Conservation (phyloP, 1,284 basidiomycete genomes). For the Microbotryum intermedium region DNA sequence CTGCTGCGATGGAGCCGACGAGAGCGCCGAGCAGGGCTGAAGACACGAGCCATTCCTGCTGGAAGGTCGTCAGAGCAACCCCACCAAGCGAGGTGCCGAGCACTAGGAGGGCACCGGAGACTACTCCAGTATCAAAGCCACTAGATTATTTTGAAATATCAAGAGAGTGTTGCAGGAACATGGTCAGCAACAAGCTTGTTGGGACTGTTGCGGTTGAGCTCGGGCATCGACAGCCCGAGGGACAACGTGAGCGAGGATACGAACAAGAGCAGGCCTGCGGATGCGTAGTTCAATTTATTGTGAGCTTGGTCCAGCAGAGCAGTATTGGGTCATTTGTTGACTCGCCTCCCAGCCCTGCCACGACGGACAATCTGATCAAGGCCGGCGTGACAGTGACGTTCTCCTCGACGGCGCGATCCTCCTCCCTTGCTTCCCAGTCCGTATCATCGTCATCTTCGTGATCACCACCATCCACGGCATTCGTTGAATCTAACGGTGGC, state of each 20-base stretch:
- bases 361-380: constrained; percentile 7
- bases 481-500: no score
- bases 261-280: constrained; percentile 9
- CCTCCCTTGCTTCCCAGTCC: no score
- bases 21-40: constrained; percentile 38
- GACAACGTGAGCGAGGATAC: constrained; percentile 1
- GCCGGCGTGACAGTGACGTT: constrained; percentile 13
- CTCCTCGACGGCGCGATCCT: neutral
- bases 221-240: no score
- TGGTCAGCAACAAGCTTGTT: neutral
- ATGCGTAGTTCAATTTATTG: neutral
- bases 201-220: no score
- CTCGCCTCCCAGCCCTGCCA: constrained; percentile 22
- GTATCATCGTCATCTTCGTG: neutral
- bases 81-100: constrained; percentile 15
- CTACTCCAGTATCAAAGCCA: constrained; percentile 27
- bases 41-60: constrained; percentile 27
- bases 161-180: no score
- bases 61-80: constrained; percentile 3
- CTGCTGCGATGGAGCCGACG: constrained; percentile 13
- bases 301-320: neutral
- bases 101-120: constrained; percentile 18
- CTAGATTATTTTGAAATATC: neutral
- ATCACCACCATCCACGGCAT: no score
- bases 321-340: neutral